These are phyloP conservation scores for Colletotrichum incanum DNA, from an alignment of 2,329 filamentous ascomycete genomes.

Conservation along the genomic window DNA sequence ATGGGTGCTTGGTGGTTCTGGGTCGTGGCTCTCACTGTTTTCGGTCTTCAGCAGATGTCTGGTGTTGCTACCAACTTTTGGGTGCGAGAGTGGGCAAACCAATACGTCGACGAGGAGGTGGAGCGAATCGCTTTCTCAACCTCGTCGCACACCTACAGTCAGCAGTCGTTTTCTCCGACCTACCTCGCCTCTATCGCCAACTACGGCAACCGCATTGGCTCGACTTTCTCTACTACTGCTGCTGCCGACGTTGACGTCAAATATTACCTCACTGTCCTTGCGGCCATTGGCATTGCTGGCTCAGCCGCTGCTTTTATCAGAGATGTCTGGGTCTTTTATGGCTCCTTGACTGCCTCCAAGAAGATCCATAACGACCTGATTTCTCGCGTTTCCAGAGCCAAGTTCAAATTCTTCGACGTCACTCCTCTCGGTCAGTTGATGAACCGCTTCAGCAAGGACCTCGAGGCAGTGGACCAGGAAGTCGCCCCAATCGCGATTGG, in stretches of 20 bases:
- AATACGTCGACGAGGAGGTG: constrained; percentile 74
- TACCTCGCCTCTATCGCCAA: constrained; percentile 59
- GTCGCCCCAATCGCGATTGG: constrained; percentile 92
- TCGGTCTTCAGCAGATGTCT: constrained; percentile 86
- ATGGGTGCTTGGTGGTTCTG: constrained; percentile 99
- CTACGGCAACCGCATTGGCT: constrained; percentile 51
- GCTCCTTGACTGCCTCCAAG: constrained; percentile 89
- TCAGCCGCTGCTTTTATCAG: constrained; percentile 86
- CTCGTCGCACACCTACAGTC: constrained; percentile 54
- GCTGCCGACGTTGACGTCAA: constrained; percentile 78
- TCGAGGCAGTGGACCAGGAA: constrained; percentile 95
- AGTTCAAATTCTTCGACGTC: constrained; percentile 98
- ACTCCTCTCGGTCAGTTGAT: constrained; percentile 96
- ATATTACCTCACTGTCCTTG: constrained; percentile 90
- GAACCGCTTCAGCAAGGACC: constrained; percentile 98
- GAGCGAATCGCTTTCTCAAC: constrained; percentile 54
- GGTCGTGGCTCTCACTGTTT: constrained; percentile 81
- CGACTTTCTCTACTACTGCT: constrained; percentile 54
- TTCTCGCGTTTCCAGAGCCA: constrained; percentile 84
- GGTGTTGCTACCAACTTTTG: constrained; percentile 92
- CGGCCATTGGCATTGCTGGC: constrained; percentile 82
- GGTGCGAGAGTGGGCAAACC: constrained; percentile 96
- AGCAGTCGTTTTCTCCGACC: constrained; percentile 54
- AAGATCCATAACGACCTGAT: constrained; percentile 87
- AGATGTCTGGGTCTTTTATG: constrained; percentile 92